Evolutionary conservation across 306 rosid species (phyloP).

Genomic region (Vicia faba): DNA sequence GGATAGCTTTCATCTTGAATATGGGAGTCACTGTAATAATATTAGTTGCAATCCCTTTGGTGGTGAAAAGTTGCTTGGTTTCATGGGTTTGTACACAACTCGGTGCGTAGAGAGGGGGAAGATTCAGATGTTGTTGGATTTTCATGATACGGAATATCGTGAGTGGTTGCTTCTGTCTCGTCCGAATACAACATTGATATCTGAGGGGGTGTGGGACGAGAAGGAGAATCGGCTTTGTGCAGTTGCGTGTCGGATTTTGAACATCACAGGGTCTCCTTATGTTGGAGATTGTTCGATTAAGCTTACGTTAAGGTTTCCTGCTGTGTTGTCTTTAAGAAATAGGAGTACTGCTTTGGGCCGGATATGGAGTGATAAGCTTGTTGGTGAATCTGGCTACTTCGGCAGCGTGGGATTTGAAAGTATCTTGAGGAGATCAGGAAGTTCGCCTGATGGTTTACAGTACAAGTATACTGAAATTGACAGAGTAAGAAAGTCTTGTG

Average conservation of each 20-base stretch:
- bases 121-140: constrained; percentile 66
- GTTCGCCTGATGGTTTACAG: constrained; percentile 39
- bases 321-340: constrained; percentile 58
- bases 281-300: constrained; percentile 70
- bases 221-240: constrained; percentile 60
- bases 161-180: constrained; percentile 48
- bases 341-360: constrained; percentile 59
- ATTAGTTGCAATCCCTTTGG: constrained; percentile 64
- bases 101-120: constrained; percentile 52
- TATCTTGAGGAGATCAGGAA: constrained; percentile 38
- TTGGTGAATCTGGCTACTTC: constrained; percentile 59
- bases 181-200: constrained; percentile 55
- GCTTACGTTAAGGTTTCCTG: constrained; percentile 60
- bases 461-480: constrained; percentile 64
- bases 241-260: constrained; percentile 68
- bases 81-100: constrained; percentile 45
- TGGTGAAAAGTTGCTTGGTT: constrained; percentile 51
- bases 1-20: constrained; percentile 57
- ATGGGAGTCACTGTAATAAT: constrained; percentile 55
- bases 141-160: constrained; percentile 43
- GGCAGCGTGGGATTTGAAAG: constrained; percentile 54
- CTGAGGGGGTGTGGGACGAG: constrained; percentile 86
- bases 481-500: constrained; percentile 48
- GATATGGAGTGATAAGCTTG: constrained; percentile 63
- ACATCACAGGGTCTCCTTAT: constrained; percentile 49